Percentiles rank a stretch among this genome's conserved stretches.
These are phyloP conservation scores for Schwanniomyces yamadae DNA, from an alignment of 805 yeast genomes.

Conservation along the genomic window DNA sequence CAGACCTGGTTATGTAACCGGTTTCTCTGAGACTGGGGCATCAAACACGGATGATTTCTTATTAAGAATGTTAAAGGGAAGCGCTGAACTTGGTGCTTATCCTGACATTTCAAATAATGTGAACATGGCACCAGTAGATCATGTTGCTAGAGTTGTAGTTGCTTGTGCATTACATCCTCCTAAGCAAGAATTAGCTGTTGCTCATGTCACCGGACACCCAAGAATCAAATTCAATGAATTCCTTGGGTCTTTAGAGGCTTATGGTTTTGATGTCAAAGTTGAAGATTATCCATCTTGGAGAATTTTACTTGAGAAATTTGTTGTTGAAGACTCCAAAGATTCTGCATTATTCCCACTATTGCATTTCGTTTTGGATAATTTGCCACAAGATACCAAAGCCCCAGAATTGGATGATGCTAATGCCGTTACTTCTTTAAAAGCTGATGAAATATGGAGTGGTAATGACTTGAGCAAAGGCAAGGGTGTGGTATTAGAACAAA, in stretches of 20 bases:
- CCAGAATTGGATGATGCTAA: slow-evolving; percentile 92
- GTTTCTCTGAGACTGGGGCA: slow-evolving; percentile 79
- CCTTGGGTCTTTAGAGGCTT: slow-evolving; percentile 59
- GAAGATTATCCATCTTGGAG: slow-evolving; percentile 81
- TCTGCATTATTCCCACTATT: slow-evolving; percentile 89
- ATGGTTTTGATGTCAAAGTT: slow-evolving; percentile 68
- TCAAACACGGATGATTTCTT: slow-evolving; percentile 96
- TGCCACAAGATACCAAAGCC: slow-evolving; percentile 89
- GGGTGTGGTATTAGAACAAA: slow-evolving; percentile 66
- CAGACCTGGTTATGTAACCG: slow-evolving; percentile 96
- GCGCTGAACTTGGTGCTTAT: slow-evolving; percentile 78
- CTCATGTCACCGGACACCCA: slow-evolving; percentile 98
- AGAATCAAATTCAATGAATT: slow-evolving; percentile 78
- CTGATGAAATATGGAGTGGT: slow-evolving; percentile 63
- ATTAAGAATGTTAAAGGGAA: slow-evolving; percentile 91
- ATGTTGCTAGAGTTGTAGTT: slow-evolving; percentile 87
- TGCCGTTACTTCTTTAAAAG: slow-evolving; percentile 65
- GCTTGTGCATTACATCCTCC: slow-evolving; percentile 84
- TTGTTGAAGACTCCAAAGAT: slow-evolving; percentile 70
- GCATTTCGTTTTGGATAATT: slow-evolving; percentile 90
- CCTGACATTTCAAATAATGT: slow-evolving; percentile 88
- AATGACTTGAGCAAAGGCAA: slow-evolving; percentile 65
- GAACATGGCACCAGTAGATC: slow-evolving; percentile 97
- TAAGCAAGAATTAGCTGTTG: slow-evolving; percentile 58
- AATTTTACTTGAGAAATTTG: slow-evolving; percentile 67